A percentile compares a stretch with the other conserved stretches of the same genome.
Conservation (phyloP, 306 rosid species). For the Cicer bijugum region DNA sequence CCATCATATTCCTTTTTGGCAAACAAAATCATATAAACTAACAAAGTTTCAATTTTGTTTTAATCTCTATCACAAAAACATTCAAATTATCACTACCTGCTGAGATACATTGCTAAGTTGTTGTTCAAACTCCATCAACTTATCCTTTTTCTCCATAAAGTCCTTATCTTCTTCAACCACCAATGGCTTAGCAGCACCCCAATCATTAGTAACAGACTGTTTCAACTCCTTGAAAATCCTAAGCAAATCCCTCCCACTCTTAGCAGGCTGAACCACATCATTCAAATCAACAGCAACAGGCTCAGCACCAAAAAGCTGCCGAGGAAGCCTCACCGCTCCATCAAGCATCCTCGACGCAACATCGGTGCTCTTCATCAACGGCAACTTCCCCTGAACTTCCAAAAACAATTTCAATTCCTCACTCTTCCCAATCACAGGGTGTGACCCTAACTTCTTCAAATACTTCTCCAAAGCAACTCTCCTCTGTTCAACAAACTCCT, state of each 20-base stretch:
- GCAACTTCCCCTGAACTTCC: conserved; percentile 75
- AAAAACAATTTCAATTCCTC: conserved; percentile 79
- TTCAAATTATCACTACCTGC: conserved; percentile 60
- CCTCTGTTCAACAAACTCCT: conserved; percentile 95
- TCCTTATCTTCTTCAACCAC: conserved; percentile 91
- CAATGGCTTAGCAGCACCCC: conserved; percentile 78
- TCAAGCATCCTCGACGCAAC: conserved; percentile 92
- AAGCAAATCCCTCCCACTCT: conserved; percentile 86
- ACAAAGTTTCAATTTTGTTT: neutral
- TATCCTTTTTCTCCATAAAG: conserved; percentile 77
- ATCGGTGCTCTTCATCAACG: conserved; percentile 61
- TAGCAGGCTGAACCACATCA: conserved; percentile 87
- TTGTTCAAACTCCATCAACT: conserved; percentile 75
- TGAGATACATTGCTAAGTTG: conserved; percentile 72
- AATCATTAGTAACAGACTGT: conserved; percentile 85
- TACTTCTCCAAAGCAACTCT: conserved; percentile 86
- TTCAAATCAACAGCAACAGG: conserved; percentile 50
- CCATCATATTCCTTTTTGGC: neutral
- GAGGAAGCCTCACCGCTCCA: conserved; percentile 83
- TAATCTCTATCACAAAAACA: neutral
- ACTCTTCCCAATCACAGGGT: conserved; percentile 82
- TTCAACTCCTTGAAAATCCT: conserved; percentile 88
- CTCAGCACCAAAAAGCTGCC: conserved; percentile 70
- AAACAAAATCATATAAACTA: conserved; percentile 4
- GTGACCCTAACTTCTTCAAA: conserved; percentile 68